Evolutionary conservation across 208 protist species (phyloP).

Genomic region (Trypanosoma theileri): DNA sequence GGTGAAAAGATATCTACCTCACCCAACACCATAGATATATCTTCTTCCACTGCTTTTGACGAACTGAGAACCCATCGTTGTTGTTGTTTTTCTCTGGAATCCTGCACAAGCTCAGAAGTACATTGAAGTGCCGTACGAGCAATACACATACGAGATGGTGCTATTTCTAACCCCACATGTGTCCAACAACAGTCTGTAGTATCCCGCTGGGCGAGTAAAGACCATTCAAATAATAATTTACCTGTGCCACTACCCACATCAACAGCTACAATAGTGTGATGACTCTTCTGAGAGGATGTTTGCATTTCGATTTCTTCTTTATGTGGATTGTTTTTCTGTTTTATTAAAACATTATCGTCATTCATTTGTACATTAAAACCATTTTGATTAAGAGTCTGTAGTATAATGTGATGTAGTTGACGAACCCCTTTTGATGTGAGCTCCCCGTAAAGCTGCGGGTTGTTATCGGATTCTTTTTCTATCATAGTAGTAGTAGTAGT

Average conservation of each 20-base stretch:
- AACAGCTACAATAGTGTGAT: constrained; percentile 36
- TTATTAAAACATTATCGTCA: constrained; percentile 3
- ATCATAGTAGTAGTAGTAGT: not conserved
- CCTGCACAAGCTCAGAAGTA: constrained; percentile 20
- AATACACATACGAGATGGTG: constrained; percentile 59
- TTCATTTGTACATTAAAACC: constrained; percentile 15
- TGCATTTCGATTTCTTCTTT: constrained; percentile 23
- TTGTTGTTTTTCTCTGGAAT: not conserved
- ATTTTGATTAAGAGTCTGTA: constrained; percentile 21
- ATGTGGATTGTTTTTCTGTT: not conserved
- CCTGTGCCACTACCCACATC: constrained; percentile 72
- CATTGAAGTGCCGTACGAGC: constrained; percentile 47
- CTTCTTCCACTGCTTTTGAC: constrained; percentile 1
- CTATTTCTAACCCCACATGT: constrained; percentile 60
- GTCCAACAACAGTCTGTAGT: constrained; percentile 34
- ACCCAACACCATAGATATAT: constrained; percentile 49
- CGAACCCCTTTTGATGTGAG: constrained; percentile 63
- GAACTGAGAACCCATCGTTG: constrained; percentile 9
- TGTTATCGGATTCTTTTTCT: constrained; percentile 6
- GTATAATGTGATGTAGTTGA: constrained; percentile 49
- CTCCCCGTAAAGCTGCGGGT: constrained; percentile 67
- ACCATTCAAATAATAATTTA: constrained; percentile 80
- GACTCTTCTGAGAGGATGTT: not conserved
- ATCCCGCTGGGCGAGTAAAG: constrained; percentile 39
- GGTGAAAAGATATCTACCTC: constrained; percentile 55